Conservation (phyloP, 805 yeast species). For the Kazachstania taianensis region DNA sequence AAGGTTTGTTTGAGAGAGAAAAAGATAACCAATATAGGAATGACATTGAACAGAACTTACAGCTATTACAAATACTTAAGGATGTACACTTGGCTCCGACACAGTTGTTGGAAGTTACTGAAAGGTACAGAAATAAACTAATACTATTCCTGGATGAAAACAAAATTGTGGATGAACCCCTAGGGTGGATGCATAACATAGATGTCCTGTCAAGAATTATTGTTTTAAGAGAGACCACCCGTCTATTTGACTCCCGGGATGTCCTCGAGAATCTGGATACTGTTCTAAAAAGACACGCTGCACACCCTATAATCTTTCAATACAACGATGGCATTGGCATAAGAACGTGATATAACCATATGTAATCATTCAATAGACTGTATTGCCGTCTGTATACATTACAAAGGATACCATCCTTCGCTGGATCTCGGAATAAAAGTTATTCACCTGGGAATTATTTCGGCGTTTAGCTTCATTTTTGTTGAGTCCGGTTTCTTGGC, state of each 20-base stretch:
- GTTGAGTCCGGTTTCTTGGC: no score
- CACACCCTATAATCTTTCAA: conserved; percentile 4
- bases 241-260: not conserved
- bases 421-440: no score
- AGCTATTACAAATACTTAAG: conserved; percentile 16
- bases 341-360: no score
- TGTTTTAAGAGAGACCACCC: conserved; percentile 6
- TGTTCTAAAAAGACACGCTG: not conserved
- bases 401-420: no score
- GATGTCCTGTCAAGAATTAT: conserved; percentile 16
- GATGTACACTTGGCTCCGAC: not conserved
- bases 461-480: no score
- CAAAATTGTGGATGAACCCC: conserved; percentile 10
- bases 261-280: conserved; percentile 1
- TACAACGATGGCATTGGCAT: no score
- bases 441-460: no score
- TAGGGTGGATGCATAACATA: conserved; percentile 22
- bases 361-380: no score
- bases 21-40: conserved; percentile 57
- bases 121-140: not conserved
- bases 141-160: conserved; percentile 2
- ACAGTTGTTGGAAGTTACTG: conserved; percentile 3
- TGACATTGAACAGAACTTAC: conserved; percentile 28
- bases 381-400: no score
- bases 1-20: conserved; percentile 54